These are phyloP conservation scores for Gastrolobium bilobum DNA, from an alignment of 306 rosid species.

Conservation along the genomic window DNA sequence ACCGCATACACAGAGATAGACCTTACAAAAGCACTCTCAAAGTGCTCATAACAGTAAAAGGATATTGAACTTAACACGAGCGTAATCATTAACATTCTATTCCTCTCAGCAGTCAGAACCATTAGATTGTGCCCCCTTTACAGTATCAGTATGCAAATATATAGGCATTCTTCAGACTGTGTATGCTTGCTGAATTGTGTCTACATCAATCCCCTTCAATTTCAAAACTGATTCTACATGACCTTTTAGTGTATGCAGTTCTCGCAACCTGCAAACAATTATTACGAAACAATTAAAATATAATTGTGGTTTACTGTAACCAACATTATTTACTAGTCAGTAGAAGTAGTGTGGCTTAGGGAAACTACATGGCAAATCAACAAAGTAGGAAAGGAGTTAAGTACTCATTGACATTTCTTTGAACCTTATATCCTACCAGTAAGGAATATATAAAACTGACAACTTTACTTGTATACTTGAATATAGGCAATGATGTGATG, in stretches of 20 bases:
- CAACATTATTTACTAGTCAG: background rate
- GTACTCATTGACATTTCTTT: background rate
- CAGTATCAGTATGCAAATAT: slow-evolving; percentile 44
- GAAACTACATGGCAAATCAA: no score
- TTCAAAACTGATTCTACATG: slow-evolving; percentile 93
- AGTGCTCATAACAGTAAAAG: slow-evolving; percentile 46
- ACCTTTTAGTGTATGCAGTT: slow-evolving; percentile 82
- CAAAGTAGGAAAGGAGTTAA: background rate
- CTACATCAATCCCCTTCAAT: slow-evolving; percentile 82
- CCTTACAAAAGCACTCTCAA: slow-evolving; percentile 46
- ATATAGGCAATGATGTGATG: background rate
- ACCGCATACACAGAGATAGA: background rate
- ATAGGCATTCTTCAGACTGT: slow-evolving; percentile 65
- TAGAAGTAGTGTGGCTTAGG: no score
- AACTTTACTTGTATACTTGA: slow-evolving; percentile 8
- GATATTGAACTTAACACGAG: slow-evolving; percentile 42
- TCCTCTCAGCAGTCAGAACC: slow-evolving; percentile 47
- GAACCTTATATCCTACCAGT: background rate
- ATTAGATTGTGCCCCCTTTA: slow-evolving; percentile 46
- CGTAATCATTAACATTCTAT: slow-evolving; percentile 43
- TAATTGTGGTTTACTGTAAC: background rate
- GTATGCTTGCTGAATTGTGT: slow-evolving; percentile 90
- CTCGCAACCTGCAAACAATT: slow-evolving; percentile 66
- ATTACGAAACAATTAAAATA: slow-evolving; percentile 17
- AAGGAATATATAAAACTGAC: background rate